phyloP scores from a whole-genome alignment of 1,284 basidiomycete genomes.

The Leccinum laetum region DNA sequence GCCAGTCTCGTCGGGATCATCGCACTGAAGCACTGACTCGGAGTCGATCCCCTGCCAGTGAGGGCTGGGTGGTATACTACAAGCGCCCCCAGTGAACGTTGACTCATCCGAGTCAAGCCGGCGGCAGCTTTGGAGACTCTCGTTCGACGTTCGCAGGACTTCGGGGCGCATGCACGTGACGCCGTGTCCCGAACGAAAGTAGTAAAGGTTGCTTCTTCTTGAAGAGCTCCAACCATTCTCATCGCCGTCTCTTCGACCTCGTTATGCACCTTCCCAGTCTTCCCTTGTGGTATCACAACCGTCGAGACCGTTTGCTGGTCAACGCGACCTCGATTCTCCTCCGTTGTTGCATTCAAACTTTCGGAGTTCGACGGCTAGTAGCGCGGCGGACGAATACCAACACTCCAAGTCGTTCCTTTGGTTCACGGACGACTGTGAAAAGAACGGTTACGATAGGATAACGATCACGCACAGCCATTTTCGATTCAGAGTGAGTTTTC shows the following conservation, averaged over 20 bases:
- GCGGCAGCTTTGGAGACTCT: no score
- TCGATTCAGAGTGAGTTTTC: neutral
- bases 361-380: slow-evolving; percentile 54
- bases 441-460: slow-evolving; percentile 6
- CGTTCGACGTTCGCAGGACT: no score
- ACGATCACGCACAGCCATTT: slow-evolving; percentile 4
- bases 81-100: no score
- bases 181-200: no score
- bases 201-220: no score
- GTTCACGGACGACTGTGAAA: slow-evolving; percentile 24
- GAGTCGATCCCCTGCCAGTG: no score
- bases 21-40: no score
- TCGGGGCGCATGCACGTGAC: no score
- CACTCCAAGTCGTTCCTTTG: slow-evolving; percentile 30
- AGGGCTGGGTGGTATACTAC: no score
- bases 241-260: slow-evolving; percentile 13
- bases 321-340: slow-evolving; percentile 48
- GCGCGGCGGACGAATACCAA: slow-evolving; percentile 40
- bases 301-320: slow-evolving; percentile 6
- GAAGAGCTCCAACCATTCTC: slow-evolving; percentile 15
- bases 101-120: no score
- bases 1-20: no score
- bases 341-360: slow-evolving; percentile 60
- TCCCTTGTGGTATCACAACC: no score
- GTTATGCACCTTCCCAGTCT: neutral